These are phyloP conservation scores for Graphilbum fragrans DNA, from an alignment of 2,329 filamentous ascomycete genomes.

Conservation along the genomic window DNA sequence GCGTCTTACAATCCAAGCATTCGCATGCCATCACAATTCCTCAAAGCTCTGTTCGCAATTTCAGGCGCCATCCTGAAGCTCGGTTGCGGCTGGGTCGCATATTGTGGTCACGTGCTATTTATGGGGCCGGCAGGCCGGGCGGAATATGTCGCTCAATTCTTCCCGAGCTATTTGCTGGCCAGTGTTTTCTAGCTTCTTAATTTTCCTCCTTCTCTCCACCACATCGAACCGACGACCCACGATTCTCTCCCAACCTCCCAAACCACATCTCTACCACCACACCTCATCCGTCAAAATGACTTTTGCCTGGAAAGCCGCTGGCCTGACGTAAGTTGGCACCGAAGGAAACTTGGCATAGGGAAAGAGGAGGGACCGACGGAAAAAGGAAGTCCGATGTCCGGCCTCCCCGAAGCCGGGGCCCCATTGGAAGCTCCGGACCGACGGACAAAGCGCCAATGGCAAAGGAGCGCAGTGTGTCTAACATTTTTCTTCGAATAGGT, in stretches of 20 bases:
- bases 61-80: too few species aligned
- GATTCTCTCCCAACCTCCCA: not conserved
- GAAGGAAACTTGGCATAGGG: not conserved
- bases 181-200: not conserved
- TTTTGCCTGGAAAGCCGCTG: slow-evolving; percentile 97
- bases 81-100: too few species aligned
- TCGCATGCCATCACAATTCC: too few species aligned
- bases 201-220: slow-evolving; percentile 1
- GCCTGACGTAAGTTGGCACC: slow-evolving; percentile 65
- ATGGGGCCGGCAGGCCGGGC: too few species aligned
- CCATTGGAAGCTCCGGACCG: too few species aligned
- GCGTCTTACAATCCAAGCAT: too few species aligned
- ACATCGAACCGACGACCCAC: not conserved
- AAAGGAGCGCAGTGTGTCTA: too few species aligned
- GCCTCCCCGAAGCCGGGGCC: too few species aligned
- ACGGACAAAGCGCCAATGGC: too few species aligned
- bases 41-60: too few species aligned
- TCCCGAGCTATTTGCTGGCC: slow-evolving; percentile 5
- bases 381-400: not conserved
- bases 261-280: not conserved
- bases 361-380: not conserved
- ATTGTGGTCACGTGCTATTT: too few species aligned
- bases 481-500: slow-evolving; percentile 43
- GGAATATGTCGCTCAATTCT: slow-evolving; percentile 6
- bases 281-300: slow-evolving; percentile 56